Evolutionary conservation across 495 filamentous ascomycete genomes (phyloP).

Genomic region (Pseudomonodictys pantanalensis): DNA sequence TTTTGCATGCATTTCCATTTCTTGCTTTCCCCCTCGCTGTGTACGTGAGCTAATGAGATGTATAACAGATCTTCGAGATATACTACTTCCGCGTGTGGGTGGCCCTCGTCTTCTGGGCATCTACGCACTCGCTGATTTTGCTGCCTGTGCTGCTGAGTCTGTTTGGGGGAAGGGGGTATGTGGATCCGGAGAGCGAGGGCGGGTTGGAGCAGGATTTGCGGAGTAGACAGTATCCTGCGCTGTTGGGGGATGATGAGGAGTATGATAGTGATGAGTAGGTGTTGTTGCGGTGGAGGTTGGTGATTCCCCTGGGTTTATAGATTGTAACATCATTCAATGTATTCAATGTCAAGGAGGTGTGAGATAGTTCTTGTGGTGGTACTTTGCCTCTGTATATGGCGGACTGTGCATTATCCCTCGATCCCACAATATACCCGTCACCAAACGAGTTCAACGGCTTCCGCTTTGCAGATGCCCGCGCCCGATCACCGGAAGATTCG

Average conservation of each 20-base stretch:
- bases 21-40: not conserved
- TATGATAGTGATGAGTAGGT: slow-evolving; percentile 30
- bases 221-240: slow-evolving; percentile 42
- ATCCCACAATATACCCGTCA: too few species aligned
- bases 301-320: too few species aligned
- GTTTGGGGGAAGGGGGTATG: slow-evolving; percentile 79
- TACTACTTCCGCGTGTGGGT: slow-evolving; percentile 99
- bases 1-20: not conserved
- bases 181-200: slow-evolving; percentile 78
- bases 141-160: slow-evolving; percentile 86
- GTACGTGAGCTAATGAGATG: not conserved
- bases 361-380: too few species aligned
- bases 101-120: slow-evolving; percentile 84
- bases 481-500: too few species aligned
- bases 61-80: slow-evolving; percentile 82
- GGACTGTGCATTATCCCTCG: too few species aligned
- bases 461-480: too few species aligned
- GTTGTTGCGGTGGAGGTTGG: not conserved
- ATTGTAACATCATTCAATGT: too few species aligned
- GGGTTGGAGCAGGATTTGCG: slow-evolving; percentile 80
- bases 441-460: too few species aligned
- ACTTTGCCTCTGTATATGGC: too few species aligned
- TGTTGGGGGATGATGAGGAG: slow-evolving; percentile 46
- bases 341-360: too few species aligned
- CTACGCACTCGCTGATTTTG: slow-evolving; percentile 83